Evolutionary conservation across 257 asterid genomes (phyloP).

Genomic region (Euphrasia confusa): DNA sequence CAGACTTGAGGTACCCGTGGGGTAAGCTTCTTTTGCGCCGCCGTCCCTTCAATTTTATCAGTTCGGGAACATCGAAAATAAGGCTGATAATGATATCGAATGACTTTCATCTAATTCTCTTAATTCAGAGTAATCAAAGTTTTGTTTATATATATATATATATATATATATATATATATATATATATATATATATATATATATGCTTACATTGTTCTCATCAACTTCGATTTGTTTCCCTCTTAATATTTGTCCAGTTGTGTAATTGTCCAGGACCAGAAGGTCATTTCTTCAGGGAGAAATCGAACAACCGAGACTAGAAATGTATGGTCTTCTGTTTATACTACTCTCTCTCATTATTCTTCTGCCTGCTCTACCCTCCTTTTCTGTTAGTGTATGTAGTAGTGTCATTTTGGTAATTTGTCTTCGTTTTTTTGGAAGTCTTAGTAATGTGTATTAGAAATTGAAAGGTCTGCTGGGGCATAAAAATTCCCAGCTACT

Average conservation of each 20-base stretch:
- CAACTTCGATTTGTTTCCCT: conserved; percentile 3
- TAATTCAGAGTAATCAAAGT: conserved; percentile 1
- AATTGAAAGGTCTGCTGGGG: neutral
- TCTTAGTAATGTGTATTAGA: conserved; percentile 1
- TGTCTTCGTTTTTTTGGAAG: neutral
- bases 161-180: neutral
- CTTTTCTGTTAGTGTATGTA: neutral
- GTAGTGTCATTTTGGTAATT: neutral
- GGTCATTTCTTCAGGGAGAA: conserved; percentile 75
- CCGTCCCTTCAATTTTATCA: conserved; percentile 9
- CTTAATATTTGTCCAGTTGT: conserved; percentile 39
- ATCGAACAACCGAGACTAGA: conserved; percentile 71
- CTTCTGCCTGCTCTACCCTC: neutral
- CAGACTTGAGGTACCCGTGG: conserved; percentile 85
- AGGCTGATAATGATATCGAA: conserved; percentile 2
- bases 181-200: too few species aligned
- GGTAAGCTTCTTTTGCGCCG: conserved; percentile 38
- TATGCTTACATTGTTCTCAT: conserved; percentile 19
- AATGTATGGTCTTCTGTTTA: conserved; percentile 39
- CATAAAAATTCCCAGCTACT: neutral
- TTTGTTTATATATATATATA: conserved; percentile 1
- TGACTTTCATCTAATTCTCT: conserved; percentile 18
- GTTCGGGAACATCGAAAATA: conserved; percentile 13
- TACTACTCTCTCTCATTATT: conserved; percentile 1
- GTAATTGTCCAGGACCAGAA: conserved; percentile 57